phyloP scores from a whole-genome alignment of 306 rosid genomes.

The Gynostemma pentaphyllum region DNA sequence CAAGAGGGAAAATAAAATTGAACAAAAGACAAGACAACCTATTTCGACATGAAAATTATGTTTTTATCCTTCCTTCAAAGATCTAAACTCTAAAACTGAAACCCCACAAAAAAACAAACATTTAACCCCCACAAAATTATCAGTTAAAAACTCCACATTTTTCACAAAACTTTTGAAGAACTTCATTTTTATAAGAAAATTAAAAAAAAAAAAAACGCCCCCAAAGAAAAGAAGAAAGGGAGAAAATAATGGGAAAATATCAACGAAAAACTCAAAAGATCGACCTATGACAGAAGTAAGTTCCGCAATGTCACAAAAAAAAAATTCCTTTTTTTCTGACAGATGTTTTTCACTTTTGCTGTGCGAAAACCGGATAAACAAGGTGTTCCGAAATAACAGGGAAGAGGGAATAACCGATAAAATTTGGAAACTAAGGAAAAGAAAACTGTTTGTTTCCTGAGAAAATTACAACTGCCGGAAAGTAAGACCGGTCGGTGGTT shows the following conservation, averaged over 20 bases:
- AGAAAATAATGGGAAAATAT: not conserved
- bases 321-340: not conserved
- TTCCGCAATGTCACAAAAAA: conserved; percentile 13
- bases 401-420: conserved; percentile 17
- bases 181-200: not conserved
- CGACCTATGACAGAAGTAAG: conserved; percentile 6
- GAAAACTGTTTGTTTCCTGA: conserved; percentile 20
- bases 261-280: not conserved
- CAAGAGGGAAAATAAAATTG: not conserved
- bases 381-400: not conserved
- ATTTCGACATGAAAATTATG: conserved; percentile 13
- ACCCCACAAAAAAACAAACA: not conserved
- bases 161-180: not conserved
- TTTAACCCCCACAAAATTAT: not conserved
- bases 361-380: not conserved
- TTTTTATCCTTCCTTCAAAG: conserved; percentile 9
- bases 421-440: not conserved
- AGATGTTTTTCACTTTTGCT: not conserved
- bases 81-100: conserved; percentile 21
- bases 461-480: conserved; percentile 31
- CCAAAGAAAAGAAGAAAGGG: not conserved
- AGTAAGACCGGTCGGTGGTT: conserved; percentile 34
- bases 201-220: not conserved
- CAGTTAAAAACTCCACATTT: not conserved
- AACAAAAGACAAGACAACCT: not conserved